Evolutionary conservation across 2,329 filamentous ascomycete species (phyloP).

Genomic region (Pseudogymnoascus sp.): DNA sequence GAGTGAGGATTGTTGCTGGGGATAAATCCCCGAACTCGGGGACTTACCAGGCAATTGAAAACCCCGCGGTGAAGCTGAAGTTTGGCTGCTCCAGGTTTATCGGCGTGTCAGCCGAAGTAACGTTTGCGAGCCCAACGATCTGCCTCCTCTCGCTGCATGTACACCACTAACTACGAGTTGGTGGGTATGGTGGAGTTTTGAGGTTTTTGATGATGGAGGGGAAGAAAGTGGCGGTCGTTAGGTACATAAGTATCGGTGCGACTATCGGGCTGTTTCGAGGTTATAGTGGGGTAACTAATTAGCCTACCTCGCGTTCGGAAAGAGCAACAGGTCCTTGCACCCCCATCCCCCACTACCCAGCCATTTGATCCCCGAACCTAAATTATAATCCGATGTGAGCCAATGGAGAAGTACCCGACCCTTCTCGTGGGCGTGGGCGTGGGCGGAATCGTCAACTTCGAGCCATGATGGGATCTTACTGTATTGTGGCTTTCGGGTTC

Average conservation of each 20-base stretch:
- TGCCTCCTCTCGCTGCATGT: conserved; percentile 47
- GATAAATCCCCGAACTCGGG: conserved; percentile 3
- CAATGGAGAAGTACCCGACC: background rate
- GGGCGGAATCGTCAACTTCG: background rate
- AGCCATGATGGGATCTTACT: background rate
- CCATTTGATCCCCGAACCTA: background rate
- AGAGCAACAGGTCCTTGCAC: background rate
- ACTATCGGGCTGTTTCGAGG: conserved; percentile 7
- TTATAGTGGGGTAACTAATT: conserved; percentile 10
- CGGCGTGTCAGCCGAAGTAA: conserved; percentile 34
- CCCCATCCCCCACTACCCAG: background rate
- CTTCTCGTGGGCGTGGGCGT: background rate
- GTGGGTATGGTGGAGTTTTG: conserved; percentile 1
- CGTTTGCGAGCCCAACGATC: conserved; percentile 41
- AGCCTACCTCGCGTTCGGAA: conserved; percentile 7
- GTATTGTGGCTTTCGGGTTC: conserved; percentile 1
- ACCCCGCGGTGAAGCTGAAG: conserved; percentile 14
- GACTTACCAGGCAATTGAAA: conserved; percentile 14
- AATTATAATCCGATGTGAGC: background rate
- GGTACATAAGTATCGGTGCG: conserved; percentile 7
- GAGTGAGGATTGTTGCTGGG: conserved; percentile 1
- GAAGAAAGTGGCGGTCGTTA: conserved; percentile 10
- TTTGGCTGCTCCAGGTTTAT: conserved; percentile 21
- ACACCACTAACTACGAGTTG: conserved; percentile 21
- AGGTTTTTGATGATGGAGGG: conserved; percentile 10